phyloP scores from a whole-genome alignment of 805 yeast genomes.

The Hanseniaspora thailandica region DNA sequence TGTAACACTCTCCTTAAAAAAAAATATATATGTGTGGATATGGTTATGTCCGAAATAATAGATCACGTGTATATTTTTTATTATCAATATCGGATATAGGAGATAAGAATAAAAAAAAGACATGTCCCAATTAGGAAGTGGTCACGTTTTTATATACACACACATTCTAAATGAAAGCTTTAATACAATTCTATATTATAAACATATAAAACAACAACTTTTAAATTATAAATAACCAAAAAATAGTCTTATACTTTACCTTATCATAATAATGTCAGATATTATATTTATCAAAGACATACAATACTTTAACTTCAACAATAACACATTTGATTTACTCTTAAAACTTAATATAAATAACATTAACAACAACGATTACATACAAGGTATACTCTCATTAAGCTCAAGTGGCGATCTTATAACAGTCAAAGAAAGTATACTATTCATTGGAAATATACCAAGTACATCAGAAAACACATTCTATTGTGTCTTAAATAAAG shows the following conservation, averaged over 20 bases:
- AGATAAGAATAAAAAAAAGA: too few species aligned
- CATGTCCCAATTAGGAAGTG: too few species aligned
- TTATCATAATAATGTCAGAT: not conserved
- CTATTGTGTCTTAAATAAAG: not conserved
- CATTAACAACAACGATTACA: not conserved
- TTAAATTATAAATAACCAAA: not conserved
- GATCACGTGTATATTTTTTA: too few species aligned
- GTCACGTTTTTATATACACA: too few species aligned
- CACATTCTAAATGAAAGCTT: too few species aligned
- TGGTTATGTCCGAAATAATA: too few species aligned
- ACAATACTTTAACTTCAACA: not conserved
- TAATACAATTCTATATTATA: too few species aligned
- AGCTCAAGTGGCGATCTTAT: not conserved
- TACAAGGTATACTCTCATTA: slow-evolving; percentile 10
- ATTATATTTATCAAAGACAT: not conserved
- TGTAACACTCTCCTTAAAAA: too few species aligned
- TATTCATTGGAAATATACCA: slow-evolving; percentile 1
- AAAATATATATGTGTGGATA: too few species aligned
- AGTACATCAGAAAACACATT: not conserved
- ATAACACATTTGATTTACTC: not conserved
- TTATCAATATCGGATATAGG: too few species aligned
- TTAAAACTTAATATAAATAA: not conserved
- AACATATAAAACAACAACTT: too few species aligned
- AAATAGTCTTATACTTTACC: not conserved
- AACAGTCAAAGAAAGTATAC: not conserved